A percentile compares a stretch with the other conserved stretches of the same genome.
These are phyloP conservation scores for Kitagawia praeruptora DNA, from an alignment of 129 eudicot species.

Conservation along the genomic window DNA sequence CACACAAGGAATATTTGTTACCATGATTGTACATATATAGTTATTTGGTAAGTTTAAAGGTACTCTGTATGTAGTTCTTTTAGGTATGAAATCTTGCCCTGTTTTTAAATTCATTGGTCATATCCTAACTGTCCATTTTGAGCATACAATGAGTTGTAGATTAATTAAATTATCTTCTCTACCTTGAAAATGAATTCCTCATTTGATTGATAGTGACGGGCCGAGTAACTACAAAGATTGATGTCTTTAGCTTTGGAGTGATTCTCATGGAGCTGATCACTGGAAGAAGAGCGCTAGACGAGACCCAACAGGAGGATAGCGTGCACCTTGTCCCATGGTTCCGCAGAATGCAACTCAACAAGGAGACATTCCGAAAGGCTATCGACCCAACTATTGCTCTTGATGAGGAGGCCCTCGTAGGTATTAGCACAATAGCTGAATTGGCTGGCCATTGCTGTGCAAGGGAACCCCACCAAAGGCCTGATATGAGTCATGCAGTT, in stretches of 20 bases:
- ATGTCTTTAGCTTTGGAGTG: conserved; percentile 87
- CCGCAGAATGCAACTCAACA: conserved; percentile 66
- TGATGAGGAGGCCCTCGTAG: conserved; percentile 54
- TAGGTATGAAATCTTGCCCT: background rate
- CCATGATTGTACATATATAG: background rate
- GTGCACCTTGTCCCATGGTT: conserved; percentile 87
- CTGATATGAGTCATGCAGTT: conserved; percentile 85
- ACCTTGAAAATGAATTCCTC: background rate
- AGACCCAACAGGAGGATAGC: conserved; percentile 64
- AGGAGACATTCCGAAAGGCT: conserved; percentile 65
- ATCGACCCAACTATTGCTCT: conserved; percentile 60
- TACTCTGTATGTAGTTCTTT: background rate
- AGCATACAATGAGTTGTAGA: background rate
- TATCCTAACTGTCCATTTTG: background rate
- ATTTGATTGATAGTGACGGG: conserved; percentile 56
- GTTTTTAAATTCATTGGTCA: background rate
- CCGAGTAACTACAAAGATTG: conserved; percentile 71
- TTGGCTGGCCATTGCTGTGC: conserved; percentile 88
- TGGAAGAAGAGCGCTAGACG: conserved; percentile 75
- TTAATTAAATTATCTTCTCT: background rate
- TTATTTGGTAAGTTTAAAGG: background rate
- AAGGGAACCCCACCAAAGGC: conserved; percentile 79
- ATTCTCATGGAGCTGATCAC: conserved; percentile 78
- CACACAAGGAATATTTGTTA: background rate
- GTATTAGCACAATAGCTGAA: conserved; percentile 59